Base-by-base conservation (phyloP, 2,329 filamentous ascomycete genomes). In the Calcarisporium arbuscula region DNA sequence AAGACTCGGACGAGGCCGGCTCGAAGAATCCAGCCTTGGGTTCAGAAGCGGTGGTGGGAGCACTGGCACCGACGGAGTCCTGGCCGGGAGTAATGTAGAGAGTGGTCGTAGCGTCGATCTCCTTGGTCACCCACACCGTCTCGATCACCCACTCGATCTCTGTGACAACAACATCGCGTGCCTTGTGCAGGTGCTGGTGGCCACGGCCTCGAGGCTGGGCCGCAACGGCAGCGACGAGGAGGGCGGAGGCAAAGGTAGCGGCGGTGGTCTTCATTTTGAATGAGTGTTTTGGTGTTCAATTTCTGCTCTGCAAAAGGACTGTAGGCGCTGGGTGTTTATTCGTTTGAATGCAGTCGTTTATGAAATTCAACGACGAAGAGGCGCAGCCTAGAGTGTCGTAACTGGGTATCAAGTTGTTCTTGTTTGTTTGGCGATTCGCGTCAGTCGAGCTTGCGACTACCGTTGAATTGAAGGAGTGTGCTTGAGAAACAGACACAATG, bases 81-180 rank as follows among this genome's bases (percentile, higher is more conserved):
- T 50, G 43, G 35, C 51, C 51, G 10, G 64, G 60, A 17, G 52
- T 54, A 50, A 72, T 47, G 46, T 57, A 64, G 50, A 63, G 41
- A 35, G 72, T 76, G 46, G 64, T 61, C 43, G 60, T 65, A 22
- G 61, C 58, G 45, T 74, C 71, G 35, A 75, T 51, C 32, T 62
- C 38, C 56, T 68, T 54, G 39, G 70, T 67, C 41, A 76, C 60
- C 31, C 53, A 57, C 43, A 51, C 65, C 4, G 62, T 64, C 46
- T 70, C 64, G 6, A 66, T 72, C 45, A 73, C 68, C 61, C 67
- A 73, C 48, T 66, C 65, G 34, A 63, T 63, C 47, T 67, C 62
- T 27, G 67, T 71, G 44, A 70, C 62, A 11, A 72, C 38, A 21
- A 15, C 31, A 22, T 31, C 30, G 15, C 48, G 41, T 64, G 61